These are phyloP conservation scores for Cicer cuneatum DNA, from an alignment of 306 rosid species.

Conservation along the genomic window DNA sequence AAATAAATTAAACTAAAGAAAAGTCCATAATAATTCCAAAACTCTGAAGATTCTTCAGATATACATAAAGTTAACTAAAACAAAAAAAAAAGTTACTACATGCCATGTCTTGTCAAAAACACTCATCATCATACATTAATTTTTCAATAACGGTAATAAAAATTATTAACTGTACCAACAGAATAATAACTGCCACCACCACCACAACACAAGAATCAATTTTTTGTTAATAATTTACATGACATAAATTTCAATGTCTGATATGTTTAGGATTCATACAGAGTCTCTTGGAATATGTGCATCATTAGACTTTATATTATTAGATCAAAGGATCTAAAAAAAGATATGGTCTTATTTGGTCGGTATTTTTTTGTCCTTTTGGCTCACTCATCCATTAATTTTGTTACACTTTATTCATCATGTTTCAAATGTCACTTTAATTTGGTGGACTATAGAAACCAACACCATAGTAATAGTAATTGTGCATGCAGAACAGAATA, in stretches of 20 bases:
- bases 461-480: neutral
- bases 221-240: slow-evolving; percentile 31
- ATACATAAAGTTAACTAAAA: slow-evolving; percentile 40
- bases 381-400: slow-evolving; percentile 61
- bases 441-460: slow-evolving; percentile 53
- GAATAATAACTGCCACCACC: slow-evolving; percentile 64
- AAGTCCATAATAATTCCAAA: slow-evolving; percentile 44
- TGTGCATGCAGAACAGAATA: too few species aligned
- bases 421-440: slow-evolving; percentile 48
- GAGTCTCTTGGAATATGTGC: slow-evolving; percentile 66
- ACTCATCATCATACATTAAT: slow-evolving; percentile 46
- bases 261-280: slow-evolving; percentile 43
- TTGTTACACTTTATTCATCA: slow-evolving; percentile 65
- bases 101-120: slow-evolving; percentile 53
- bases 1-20: neutral
- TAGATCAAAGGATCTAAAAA: slow-evolving; percentile 61
- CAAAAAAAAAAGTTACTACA: slow-evolving; percentile 33
- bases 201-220: slow-evolving; percentile 33
- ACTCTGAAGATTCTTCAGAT: slow-evolving; percentile 56
- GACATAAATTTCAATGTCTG: slow-evolving; percentile 43
- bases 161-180: slow-evolving; percentile 63
- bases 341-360: slow-evolving; percentile 72
- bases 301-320: slow-evolving; percentile 39
- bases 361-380: slow-evolving; percentile 58
- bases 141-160: slow-evolving; percentile 50